phyloP scores from a whole-genome alignment of 2,329 filamentous ascomycete genomes.

The Thielaviopsis euricoi region DNA sequence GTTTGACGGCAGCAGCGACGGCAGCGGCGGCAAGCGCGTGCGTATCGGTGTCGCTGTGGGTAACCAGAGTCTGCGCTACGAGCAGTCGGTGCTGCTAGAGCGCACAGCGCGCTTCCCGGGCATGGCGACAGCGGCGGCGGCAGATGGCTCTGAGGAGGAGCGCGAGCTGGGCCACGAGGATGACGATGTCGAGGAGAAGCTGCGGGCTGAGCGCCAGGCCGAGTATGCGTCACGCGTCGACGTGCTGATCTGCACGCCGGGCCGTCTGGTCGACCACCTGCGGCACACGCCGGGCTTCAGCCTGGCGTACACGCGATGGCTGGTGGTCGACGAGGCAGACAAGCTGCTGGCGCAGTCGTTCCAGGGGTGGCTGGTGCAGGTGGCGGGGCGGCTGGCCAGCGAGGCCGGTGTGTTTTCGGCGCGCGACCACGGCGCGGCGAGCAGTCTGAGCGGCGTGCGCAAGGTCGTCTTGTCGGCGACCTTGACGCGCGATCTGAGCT shows the following conservation, averaged over 20 bases:
- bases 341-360: constrained; percentile 82
- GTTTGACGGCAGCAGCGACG: constrained; percentile 27
- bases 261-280: constrained; percentile 80
- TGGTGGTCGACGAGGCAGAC: constrained; percentile 88
- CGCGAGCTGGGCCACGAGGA: constrained; percentile 19
- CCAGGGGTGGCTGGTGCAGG: constrained; percentile 69
- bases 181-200: constrained; percentile 23
- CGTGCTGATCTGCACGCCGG: constrained; percentile 80
- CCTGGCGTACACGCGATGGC: constrained; percentile 64
- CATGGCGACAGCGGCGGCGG: constrained; percentile 17
- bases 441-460: constrained; percentile 37
- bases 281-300: constrained; percentile 69
- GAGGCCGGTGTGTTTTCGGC: constrained; percentile 4
- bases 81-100: constrained; percentile 34
- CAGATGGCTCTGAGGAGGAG: constrained; percentile 17
- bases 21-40: constrained; percentile 41
- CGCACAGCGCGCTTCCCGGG: constrained; percentile 33
- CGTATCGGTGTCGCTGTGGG: constrained; percentile 72
- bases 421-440: constrained; percentile 33
- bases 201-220: constrained; percentile 45
- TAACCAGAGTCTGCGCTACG: constrained; percentile 54
- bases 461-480: constrained; percentile 87
- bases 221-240: constrained; percentile 59
- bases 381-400: constrained; percentile 40
- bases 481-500: constrained; percentile 72